Percentiles rank a stretch among this genome's conserved stretches.
These are phyloP conservation scores for Boletus smithii DNA, from an alignment of 1,284 basidiomycete genomes.

Conservation along the genomic window DNA sequence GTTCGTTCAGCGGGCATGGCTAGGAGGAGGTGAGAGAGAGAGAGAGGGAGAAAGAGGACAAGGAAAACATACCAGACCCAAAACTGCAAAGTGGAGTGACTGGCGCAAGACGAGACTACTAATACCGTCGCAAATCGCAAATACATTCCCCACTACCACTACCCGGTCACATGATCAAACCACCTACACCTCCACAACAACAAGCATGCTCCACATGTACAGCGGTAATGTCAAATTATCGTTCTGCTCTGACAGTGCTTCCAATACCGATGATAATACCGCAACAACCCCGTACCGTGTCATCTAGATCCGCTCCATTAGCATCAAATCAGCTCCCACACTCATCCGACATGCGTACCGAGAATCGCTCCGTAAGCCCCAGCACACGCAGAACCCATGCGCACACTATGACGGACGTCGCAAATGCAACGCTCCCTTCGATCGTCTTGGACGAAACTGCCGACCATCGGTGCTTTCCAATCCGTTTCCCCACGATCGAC, in stretches of 20 bases:
- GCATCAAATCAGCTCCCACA: slow-evolving; percentile 6
- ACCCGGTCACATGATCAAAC: slow-evolving; percentile 26
- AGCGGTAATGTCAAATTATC: slow-evolving; percentile 90
- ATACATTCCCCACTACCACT: slow-evolving; percentile 27
- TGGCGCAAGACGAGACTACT: too few relatives aligned
- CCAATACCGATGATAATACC: slow-evolving; percentile 66
- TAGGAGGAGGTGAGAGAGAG: background rate
- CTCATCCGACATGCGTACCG: slow-evolving; percentile 48
- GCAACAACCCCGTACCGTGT: slow-evolving; percentile 57
- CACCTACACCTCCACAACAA: slow-evolving; percentile 38
- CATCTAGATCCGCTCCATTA: slow-evolving; percentile 40
- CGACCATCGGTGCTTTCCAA: slow-evolving; percentile 84
- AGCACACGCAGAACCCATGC: slow-evolving; percentile 70
- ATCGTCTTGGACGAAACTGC: slow-evolving; percentile 82
- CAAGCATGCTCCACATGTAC: slow-evolving; percentile 82
- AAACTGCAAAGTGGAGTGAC: too few relatives aligned
- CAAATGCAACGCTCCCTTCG: slow-evolving; percentile 87
- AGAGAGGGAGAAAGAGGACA: background rate
- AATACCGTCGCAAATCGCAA: background rate
- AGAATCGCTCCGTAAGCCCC: slow-evolving; percentile 70
- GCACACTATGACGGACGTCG: slow-evolving; percentile 63
- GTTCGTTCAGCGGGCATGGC: slow-evolving; percentile 1
- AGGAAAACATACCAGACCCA: slow-evolving; percentile 1
- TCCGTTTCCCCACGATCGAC: slow-evolving; percentile 84
- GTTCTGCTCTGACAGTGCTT: slow-evolving; percentile 89